A percentile compares a stretch with the other conserved stretches of the same genome.
These are phyloP conservation scores for Tillandsia leiboldiana DNA, from an alignment of 176 grass and related monocot genomes.

Conservation along the genomic window DNA sequence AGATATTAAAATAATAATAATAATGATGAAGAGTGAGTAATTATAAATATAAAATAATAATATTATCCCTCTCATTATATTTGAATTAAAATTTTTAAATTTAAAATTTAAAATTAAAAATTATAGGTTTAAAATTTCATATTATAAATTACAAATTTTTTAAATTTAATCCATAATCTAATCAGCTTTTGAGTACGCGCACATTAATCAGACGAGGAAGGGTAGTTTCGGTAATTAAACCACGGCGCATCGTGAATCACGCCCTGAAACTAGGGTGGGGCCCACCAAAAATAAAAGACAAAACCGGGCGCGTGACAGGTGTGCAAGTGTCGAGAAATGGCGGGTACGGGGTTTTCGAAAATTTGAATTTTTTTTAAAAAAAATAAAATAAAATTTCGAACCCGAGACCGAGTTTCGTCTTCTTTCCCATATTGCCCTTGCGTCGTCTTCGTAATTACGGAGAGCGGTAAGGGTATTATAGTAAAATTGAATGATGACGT, in stretches of 20 bases:
- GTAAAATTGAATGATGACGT: neutral
- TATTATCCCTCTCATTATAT: no score
- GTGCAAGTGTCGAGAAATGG: neutral
- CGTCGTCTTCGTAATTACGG: neutral
- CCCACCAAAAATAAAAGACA: neutral
- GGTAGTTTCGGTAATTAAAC: neutral
- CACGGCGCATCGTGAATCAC: neutral
- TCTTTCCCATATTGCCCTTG: no score
- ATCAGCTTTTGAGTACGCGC: neutral
- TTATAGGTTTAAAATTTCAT: neutral
- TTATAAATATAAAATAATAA: no score
- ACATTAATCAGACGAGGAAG: neutral
- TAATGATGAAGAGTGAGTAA: no score
- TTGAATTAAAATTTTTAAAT: no score
- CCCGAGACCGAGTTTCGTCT: no score
- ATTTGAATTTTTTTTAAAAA: neutral
- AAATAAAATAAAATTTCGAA: no score
- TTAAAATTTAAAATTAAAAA: no score
- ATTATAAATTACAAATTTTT: neutral
- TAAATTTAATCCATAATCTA: neutral
- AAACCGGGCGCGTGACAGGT: neutral
- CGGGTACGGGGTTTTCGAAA: neutral
- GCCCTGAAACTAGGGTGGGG: neutral
- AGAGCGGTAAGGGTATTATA: neutral
- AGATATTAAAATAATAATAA: no score